Evolutionary conservation across 805 yeast species (phyloP).

Genomic region (Lipomyces yamanashiensis): DNA sequence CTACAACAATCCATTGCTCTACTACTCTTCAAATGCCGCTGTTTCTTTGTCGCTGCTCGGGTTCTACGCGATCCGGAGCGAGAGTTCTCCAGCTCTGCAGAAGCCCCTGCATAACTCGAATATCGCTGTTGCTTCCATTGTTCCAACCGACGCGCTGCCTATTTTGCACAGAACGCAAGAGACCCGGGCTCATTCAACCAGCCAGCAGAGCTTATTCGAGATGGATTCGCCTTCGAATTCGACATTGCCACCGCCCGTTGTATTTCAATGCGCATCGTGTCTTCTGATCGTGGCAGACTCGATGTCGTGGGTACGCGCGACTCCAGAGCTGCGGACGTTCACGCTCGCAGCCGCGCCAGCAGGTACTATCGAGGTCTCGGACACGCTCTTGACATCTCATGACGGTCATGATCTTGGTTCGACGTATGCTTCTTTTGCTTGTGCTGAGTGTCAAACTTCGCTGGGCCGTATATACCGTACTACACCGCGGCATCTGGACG

Average conservation of each 20-base stretch:
- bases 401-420: constrained; percentile 37
- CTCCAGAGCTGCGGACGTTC: constrained; percentile 35
- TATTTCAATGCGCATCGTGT: constrained; percentile 41
- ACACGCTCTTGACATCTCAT: constrained; percentile 24
- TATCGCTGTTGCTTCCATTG: background rate
- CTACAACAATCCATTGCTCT: too few relatives aligned
- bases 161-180: background rate
- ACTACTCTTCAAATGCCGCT: background rate
- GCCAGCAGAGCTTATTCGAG: background rate
- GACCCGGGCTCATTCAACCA: background rate
- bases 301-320: constrained; percentile 39
- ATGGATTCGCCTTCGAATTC: background rate
- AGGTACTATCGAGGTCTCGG: constrained; percentile 26
- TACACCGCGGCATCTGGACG: constrained; percentile 40
- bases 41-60: background rate
- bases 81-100: too few relatives aligned
- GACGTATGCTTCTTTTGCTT: constrained; percentile 36
- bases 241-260: constrained; percentile 34
- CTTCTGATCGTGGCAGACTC: constrained; percentile 41
- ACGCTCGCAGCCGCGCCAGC: constrained; percentile 33
- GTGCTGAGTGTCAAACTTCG: constrained; percentile 34
- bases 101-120: constrained; percentile 1
- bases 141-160: background rate
- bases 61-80: too few relatives aligned
- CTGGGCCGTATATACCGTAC: constrained; percentile 40